phyloP scores from a whole-genome alignment of 371 early-diverging fungal species.

The Funneliformis caledonium region DNA sequence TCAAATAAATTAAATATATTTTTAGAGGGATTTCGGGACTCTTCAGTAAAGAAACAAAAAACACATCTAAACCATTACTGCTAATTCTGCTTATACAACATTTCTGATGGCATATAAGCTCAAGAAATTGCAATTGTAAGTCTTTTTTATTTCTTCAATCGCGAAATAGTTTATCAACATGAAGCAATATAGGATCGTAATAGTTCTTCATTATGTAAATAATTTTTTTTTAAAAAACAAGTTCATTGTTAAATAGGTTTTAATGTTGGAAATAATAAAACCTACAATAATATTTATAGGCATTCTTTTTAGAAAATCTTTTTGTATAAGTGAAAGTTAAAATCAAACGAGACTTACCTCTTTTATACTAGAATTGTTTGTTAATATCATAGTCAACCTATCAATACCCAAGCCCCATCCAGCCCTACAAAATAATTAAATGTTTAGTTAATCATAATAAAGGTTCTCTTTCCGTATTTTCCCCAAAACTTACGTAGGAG shows the following conservation, averaged over 20 bases:
- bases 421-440: not conserved
- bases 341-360: not conserved
- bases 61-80: too few species aligned
- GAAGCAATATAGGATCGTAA: too few species aligned
- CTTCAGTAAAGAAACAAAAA: too few species aligned
- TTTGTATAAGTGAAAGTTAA: not conserved
- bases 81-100: too few species aligned
- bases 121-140: too few species aligned
- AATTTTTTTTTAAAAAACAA: too few species aligned
- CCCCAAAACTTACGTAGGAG: slow-evolving; percentile 18
- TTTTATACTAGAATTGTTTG: slow-evolving; percentile 25
- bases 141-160: too few species aligned
- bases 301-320: not conserved
- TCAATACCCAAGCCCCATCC: slow-evolving; percentile 37
- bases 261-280: slow-evolving; percentile 42
- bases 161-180: too few species aligned
- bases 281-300: slow-evolving; percentile 25
- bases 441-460: not conserved
- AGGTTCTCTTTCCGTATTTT: not conserved
- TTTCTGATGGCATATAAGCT: too few species aligned
- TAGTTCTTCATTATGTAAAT: too few species aligned
- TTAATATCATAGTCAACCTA: slow-evolving; percentile 30
- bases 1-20: too few species aligned
- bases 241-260: slow-evolving; percentile 21
- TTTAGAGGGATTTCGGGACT: too few species aligned